These are phyloP conservation scores for Coix lacrymajobi DNA, from an alignment of 176 grass and related monocot genomes.

Conservation along the genomic window DNA sequence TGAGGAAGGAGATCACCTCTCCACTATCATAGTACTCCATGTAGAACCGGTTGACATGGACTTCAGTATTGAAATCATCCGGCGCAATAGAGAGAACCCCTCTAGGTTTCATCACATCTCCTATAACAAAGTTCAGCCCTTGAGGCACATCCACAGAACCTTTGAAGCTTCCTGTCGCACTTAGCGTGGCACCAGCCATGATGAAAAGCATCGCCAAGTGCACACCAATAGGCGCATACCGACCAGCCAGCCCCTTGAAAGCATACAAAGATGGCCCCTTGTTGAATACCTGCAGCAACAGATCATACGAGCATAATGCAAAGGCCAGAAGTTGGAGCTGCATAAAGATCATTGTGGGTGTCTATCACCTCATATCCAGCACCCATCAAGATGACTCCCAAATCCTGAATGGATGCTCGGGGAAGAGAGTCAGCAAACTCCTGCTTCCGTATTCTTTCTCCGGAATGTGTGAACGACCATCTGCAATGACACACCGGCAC, in stretches of 20 bases:
- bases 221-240: constrained; percentile 82
- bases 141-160: constrained; percentile 86
- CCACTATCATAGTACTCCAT: constrained; percentile 98
- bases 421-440: constrained; percentile 80
- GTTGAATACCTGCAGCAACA: constrained; percentile 55
- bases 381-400: constrained; percentile 87
- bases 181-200: constrained; percentile 84
- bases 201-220: constrained; percentile 93
- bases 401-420: constrained; percentile 75
- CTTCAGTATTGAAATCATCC: constrained; percentile 77
- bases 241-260: constrained; percentile 83
- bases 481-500: constrained; percentile 30
- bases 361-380: constrained; percentile 79
- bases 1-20: constrained; percentile 55
- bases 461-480: constrained; percentile 85
- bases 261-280: constrained; percentile 83
- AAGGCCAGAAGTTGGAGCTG: not conserved
- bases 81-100: constrained; percentile 59
- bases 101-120: constrained; percentile 80
- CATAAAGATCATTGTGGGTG: not conserved
- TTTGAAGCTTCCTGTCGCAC: constrained; percentile 78
- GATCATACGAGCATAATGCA: not conserved
- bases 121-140: constrained; percentile 86
- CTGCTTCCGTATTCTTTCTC: constrained; percentile 61
- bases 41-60: constrained; percentile 94